Base-by-base conservation (phyloP, 768 basidiomycete genomes). In the Pisolithus albus region DNA sequence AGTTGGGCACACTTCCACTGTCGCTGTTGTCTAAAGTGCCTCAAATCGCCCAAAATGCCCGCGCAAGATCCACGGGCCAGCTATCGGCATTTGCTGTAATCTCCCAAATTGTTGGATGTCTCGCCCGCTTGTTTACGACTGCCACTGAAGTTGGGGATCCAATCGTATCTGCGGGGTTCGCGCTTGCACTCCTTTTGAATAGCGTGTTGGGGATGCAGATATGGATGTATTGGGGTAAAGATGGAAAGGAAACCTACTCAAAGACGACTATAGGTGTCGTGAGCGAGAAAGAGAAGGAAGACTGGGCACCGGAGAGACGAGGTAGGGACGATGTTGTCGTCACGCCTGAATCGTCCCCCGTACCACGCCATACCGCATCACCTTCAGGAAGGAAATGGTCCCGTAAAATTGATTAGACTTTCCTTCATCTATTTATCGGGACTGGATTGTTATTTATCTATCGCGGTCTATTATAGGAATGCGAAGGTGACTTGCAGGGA, bases 121-220 rank as follows among this genome's bases (percentile, higher is more conserved):
- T 92, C 36, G 96, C 95, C 0, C 77, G 96, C 42, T 73, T 98
- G 15, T 98, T 93, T 75, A 99, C 96, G 7, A 97, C 92, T 11
- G 78, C 84, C 9, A 86, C 86, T 30, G 95, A 98, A 66, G 85
- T 96, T 51, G 81, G 84, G 47, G 96, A 98, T 67, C 58, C 65
- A 7, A 75, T 96, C 56, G 80, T 98, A 56, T 72, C 82, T 18
- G 86, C 88, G 23, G 89, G 92, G 24, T 98, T 93, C 67, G 82
- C 78, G 0, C 77, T 93, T 19, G 91, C 92, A 2, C 81, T 95
- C 1, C 42, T 82, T 6, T 74, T 98, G 9, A 99, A 99, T 67
- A 55, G 83, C 52, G 74, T 95, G n/a, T 70, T 98, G 11, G 93
- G 88, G 3, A 71, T 69, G 10, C 93, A 97, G 72, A 75, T 97